phyloP scores from a whole-genome alignment of 148 eudicot species.

The Fagopyrum homotropicum region DNA sequence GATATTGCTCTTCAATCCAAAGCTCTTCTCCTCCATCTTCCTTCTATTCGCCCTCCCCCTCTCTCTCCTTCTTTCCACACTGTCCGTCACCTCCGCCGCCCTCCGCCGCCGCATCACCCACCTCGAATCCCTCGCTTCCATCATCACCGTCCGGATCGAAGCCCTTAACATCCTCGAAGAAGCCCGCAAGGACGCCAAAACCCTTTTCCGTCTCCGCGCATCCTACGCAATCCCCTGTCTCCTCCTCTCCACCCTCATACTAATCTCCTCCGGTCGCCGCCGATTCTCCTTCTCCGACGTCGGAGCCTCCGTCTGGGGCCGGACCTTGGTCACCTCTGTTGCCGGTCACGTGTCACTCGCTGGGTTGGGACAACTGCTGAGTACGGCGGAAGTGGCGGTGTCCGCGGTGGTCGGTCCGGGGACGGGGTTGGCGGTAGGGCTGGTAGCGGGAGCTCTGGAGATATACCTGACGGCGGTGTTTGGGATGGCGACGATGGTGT shows the following conservation, averaged over 20 bases:
- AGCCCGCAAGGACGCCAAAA: constrained; percentile 7
- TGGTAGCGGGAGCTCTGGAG: background rate
- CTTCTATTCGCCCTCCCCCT: constrained; percentile 7
- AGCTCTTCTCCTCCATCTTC: constrained; percentile 6
- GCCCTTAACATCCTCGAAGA: constrained; percentile 15
- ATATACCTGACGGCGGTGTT: constrained; percentile 5
- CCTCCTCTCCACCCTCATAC: constrained; percentile 4
- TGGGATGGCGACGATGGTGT: constrained; percentile 8
- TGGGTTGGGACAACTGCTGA: background rate
- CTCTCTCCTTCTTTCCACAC: constrained; percentile 6
- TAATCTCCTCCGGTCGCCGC: constrained; percentile 4
- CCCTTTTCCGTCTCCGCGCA: constrained; percentile 6
- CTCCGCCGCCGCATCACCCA: constrained; percentile 5
- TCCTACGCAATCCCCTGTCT: constrained; percentile 10
- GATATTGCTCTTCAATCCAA: constrained; percentile 8
- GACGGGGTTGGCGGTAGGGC: background rate
- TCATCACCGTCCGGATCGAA: constrained; percentile 14
- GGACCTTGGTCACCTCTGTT: background rate
- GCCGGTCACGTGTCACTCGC: background rate
- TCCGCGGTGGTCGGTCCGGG: background rate
- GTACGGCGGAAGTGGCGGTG: background rate
- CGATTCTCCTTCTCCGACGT: background rate
- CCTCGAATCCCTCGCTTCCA: constrained; percentile 9
- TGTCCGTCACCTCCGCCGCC: constrained; percentile 9
- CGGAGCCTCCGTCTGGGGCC: background rate